phyloP scores from a whole-genome alignment of 2,329 filamentous ascomycete genomes.

The Albophoma yamanashiensis region DNA sequence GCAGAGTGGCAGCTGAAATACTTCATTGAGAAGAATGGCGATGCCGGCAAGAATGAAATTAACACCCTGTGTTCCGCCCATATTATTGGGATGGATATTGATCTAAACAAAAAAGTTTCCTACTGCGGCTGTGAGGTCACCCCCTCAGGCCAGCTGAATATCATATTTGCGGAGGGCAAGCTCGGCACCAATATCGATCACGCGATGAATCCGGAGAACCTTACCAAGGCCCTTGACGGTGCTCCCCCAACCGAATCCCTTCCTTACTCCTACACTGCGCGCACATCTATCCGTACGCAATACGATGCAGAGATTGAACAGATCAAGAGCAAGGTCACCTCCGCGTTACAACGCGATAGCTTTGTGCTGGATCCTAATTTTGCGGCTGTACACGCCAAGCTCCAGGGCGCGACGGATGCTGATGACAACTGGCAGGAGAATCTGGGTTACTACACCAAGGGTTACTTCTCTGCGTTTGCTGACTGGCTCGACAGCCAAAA shows the following conservation, averaged over 20 bases:
- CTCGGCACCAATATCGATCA: slow-evolving; percentile 35
- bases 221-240: slow-evolving; percentile 34
- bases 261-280: slow-evolving; percentile 30
- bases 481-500: slow-evolving; percentile 30
- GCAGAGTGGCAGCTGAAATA: slow-evolving; percentile 29
- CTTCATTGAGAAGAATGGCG: slow-evolving; percentile 25
- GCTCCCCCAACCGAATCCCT: slow-evolving; percentile 20
- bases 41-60: slow-evolving; percentile 31
- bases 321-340: slow-evolving; percentile 25
- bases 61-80: slow-evolving; percentile 35
- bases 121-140: slow-evolving; percentile 34
- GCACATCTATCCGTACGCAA: slow-evolving; percentile 27
- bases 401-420: slow-evolving; percentile 22
- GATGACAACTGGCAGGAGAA: slow-evolving; percentile 25
- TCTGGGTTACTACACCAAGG: slow-evolving; percentile 26
- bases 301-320: slow-evolving; percentile 31
- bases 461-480: slow-evolving; percentile 35
- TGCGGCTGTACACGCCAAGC: slow-evolving; percentile 28
- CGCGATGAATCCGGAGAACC: slow-evolving; percentile 22
- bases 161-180: slow-evolving; percentile 32
- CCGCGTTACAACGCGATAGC: slow-evolving; percentile 24
- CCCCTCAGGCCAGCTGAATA: slow-evolving; percentile 30
- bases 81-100: slow-evolving; percentile 33
- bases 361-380: slow-evolving; percentile 37
- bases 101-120: slow-evolving; percentile 27